Evolutionary conservation across 2,329 filamentous ascomycete species (phyloP), one percentile per base, ranked within the genome.

Genomic region (Chrysosporium keratinophilum): DNA sequence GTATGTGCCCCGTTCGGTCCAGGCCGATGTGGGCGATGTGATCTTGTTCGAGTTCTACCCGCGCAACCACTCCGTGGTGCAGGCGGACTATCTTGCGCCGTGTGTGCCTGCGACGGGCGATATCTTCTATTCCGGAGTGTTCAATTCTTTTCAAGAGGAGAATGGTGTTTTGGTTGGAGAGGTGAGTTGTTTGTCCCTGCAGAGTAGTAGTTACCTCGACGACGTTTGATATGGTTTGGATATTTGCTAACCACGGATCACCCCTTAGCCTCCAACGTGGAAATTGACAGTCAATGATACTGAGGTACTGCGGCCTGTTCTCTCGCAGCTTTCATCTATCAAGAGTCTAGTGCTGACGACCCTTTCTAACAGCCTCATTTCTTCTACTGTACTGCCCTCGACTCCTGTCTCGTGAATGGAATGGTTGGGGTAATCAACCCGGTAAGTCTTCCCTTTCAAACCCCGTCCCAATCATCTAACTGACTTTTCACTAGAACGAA

Each of bases 361-460:
- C 23, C 10, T 12, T 9, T 39, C 7, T 23, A 14, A 2, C 34
- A 69, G 19, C 83, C 84, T 0, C 77, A 82, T 14, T 86, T 83
- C 65, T 85, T 79, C 66, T 88, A 87, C 65, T 88, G 83, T 58
- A 79, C 82, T 0, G 84, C 84, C 0, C 76, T 80, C 0, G 76
- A 74, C 0, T 86, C 83, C 1, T 91, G 87, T 62, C 74, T 75
- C 2, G 66, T 70, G 2, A 76, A 83, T 42, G 76, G 79, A 19
- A 91, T 91, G 86, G 77, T 91, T 14, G 86, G 85, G 2, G 84
- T 80, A 1, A 83, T 91, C 60, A 91, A 90, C 62, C 78, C 83
- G 5, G 79, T 82, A 71, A 56, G 73, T 54, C 17, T 15, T 15
- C 34, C 20, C 20, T 35, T 34, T 12, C 19, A 7, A 19, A n/a